A percentile compares a stretch with the other conserved stretches of the same genome.
Conservation (phyloP, 2,329 filamentous ascomycete genomes). For the Beauveria australis region DNA sequence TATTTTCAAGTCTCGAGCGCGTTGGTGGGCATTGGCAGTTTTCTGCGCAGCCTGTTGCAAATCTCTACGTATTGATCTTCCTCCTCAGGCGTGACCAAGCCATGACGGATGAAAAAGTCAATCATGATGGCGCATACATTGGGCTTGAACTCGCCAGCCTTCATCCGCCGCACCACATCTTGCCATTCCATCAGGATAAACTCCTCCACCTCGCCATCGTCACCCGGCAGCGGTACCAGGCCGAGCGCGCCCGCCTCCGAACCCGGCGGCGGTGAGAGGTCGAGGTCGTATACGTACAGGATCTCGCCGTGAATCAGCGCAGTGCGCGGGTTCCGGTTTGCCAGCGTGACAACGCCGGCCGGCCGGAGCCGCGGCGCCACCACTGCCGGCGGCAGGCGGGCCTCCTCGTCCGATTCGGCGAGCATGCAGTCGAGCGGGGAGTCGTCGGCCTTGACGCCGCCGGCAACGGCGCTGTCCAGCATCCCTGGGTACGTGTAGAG, state of each 20-base stretch:
- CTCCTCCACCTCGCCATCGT: constrained; percentile 64
- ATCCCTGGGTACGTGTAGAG: constrained; percentile 68
- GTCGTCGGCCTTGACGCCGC: constrained; percentile 62
- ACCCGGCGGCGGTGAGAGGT: constrained; percentile 40
- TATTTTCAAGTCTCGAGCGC: not conserved
- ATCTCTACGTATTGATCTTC: constrained; percentile 69
- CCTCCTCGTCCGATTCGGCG: constrained; percentile 67
- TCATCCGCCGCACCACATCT: constrained; percentile 53
- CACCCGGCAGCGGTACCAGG: constrained; percentile 60
- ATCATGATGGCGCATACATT: constrained; percentile 72
- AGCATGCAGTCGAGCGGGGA: constrained; percentile 59
- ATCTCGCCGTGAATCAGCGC: constrained; percentile 30
- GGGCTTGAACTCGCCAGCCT: constrained; percentile 69
- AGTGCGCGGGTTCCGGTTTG: constrained; percentile 21
- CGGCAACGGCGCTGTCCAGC: constrained; percentile 74
- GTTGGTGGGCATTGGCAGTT: constrained; percentile 31
- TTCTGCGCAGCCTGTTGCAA: constrained; percentile 34
- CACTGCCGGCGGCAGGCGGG: constrained; percentile 29
- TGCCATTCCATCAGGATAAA: constrained; percentile 60
- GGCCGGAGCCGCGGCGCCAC: constrained; percentile 19
- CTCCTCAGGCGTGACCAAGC: constrained; percentile 61
- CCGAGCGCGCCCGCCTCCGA: constrained; percentile 39
- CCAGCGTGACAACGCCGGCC: constrained; percentile 28
- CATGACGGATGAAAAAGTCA: constrained; percentile 75
- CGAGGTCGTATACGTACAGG: constrained; percentile 67